Conservation (phyloP, 2,329 filamentous ascomycete species). For the Pezicula radicicola region DNA sequence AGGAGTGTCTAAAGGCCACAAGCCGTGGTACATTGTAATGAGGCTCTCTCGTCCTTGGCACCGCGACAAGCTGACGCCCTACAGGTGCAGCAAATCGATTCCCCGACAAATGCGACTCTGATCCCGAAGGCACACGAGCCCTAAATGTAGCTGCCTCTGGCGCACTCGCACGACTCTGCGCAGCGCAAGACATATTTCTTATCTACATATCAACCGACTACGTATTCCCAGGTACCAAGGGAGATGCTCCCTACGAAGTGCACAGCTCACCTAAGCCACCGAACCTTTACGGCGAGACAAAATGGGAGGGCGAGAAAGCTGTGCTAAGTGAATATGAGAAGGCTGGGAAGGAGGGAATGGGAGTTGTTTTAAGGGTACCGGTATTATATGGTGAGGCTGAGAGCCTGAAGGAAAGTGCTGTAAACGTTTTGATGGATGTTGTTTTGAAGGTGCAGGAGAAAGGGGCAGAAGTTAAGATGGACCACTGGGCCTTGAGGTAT, state of each 20-base stretch:
- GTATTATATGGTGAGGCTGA: slow-evolving; percentile 80
- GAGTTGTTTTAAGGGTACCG: slow-evolving; percentile 74
- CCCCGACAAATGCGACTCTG: slow-evolving; percentile 78
- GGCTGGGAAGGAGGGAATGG: slow-evolving; percentile 48
- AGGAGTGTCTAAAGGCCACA: slow-evolving; percentile 52
- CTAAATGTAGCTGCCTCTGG: slow-evolving; percentile 73
- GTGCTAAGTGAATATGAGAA: slow-evolving; percentile 59
- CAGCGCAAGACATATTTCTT: slow-evolving; percentile 56
- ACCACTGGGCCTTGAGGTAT: slow-evolving; percentile 81
- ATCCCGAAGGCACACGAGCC: slow-evolving; percentile 70
- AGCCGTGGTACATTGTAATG: slow-evolving; percentile 77
- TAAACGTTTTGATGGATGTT: slow-evolving; percentile 76
- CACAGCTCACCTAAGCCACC: slow-evolving; percentile 64
- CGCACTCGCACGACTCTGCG: slow-evolving; percentile 63
- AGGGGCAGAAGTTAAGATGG: slow-evolving; percentile 67
- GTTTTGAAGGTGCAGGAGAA: slow-evolving; percentile 71
- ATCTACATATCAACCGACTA: slow-evolving; percentile 84
- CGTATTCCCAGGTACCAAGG: slow-evolving; percentile 68
- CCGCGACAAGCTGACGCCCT: slow-evolving; percentile 4
- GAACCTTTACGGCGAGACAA: slow-evolving; percentile 77
- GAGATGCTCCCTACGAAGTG: slow-evolving; percentile 80
- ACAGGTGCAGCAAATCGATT: slow-evolving; percentile 82
- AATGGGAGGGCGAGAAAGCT: slow-evolving; percentile 67
- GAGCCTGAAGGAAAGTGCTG: slow-evolving; percentile 70
- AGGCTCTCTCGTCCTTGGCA: not conserved